phyloP scores from a whole-genome alignment of 2,329 filamentous ascomycete species.

The Tolypocladium album region DNA sequence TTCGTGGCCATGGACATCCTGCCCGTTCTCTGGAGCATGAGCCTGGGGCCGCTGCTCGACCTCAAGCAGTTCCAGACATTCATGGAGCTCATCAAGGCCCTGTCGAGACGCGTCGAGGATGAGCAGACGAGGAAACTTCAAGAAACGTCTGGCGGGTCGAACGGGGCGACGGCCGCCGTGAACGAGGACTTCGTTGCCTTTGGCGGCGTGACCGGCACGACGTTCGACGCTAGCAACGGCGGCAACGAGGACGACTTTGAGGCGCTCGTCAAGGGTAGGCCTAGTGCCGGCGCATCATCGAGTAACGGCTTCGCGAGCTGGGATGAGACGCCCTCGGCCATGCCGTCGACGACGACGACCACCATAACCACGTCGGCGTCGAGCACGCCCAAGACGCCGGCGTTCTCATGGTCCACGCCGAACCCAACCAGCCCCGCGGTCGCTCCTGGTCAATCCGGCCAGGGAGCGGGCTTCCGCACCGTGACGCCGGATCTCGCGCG shows the following conservation, averaged over 20 bases:
- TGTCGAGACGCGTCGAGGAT: slow-evolving; percentile 72
- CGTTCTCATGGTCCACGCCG: slow-evolving; percentile 57
- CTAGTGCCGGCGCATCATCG: slow-evolving; percentile 21
- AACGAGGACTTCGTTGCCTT: slow-evolving; percentile 63
- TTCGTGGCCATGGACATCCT: slow-evolving; percentile 88
- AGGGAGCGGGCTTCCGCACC: slow-evolving; percentile 37
- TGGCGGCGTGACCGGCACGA: slow-evolving; percentile 52
- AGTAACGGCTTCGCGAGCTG: slow-evolving; percentile 36
- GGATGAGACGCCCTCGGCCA: slow-evolving; percentile 30
- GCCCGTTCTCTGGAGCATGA: slow-evolving; percentile 85
- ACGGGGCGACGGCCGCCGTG: slow-evolving; percentile 34
- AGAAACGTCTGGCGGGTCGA: slow-evolving; percentile 58
- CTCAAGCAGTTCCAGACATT: slow-evolving; percentile 81
- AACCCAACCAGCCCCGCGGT: slow-evolving; percentile 26
- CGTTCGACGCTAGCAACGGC: slow-evolving; percentile 40
- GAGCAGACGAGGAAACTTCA: slow-evolving; percentile 85
- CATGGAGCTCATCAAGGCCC: slow-evolving; percentile 75
- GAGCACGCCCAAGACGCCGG: slow-evolving; percentile 30
- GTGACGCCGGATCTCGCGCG: slow-evolving; percentile 47
- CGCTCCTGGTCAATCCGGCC: slow-evolving; percentile 19
- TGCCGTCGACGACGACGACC: slow-evolving; percentile 20
- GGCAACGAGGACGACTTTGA: slow-evolving; percentile 70
- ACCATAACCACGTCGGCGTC: slow-evolving; percentile 16
- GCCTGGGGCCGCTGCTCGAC: slow-evolving; percentile 78
- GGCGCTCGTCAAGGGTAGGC: slow-evolving; percentile 67